These are phyloP conservation scores for Porphyra umbilicalis DNA, from an alignment of 31 red algal genomes.

Conservation along the genomic window DNA sequence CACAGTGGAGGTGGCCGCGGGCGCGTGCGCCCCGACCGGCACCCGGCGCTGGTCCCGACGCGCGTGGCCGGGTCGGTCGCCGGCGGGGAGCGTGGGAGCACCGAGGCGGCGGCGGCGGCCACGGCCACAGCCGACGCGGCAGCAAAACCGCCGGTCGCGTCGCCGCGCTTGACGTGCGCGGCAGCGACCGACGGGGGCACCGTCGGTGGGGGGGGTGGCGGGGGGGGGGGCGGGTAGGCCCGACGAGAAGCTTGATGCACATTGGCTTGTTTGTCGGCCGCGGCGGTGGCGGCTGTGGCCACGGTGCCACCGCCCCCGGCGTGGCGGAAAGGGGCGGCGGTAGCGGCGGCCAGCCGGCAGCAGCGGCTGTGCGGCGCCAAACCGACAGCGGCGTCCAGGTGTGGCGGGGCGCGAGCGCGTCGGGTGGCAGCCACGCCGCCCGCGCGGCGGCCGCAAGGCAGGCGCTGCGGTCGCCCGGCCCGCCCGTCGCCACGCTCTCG, in stretches of 20 bases:
- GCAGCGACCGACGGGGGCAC: too few species aligned
- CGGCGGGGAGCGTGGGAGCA: too few species aligned
- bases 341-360: constrained; percentile 30
- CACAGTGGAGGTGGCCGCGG: too few species aligned
- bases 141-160: too few species aligned
- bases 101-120: too few species aligned
- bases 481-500: constrained; percentile 15
- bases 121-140: too few species aligned
- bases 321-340: not conserved
- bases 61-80: too few species aligned
- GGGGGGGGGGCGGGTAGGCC: constrained; percentile 15
- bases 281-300: not conserved
- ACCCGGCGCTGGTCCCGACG: too few species aligned
- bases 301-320: not conserved
- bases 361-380: constrained; percentile 10
- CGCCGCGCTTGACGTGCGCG: too few species aligned
- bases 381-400: constrained; percentile 30
- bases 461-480: constrained; percentile 12
- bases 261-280: constrained; percentile 5
- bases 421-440: constrained; percentile 1
- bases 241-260: constrained; percentile 9
- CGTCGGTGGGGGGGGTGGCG: too few species aligned
- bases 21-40: too few species aligned
- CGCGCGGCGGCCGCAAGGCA: constrained; percentile 5
- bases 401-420: not conserved